A percentile compares a stretch with the other conserved stretches of the same genome.
phyloP scores from a whole-genome alignment of 2,329 filamentous ascomycete species.

The Paecilomyces variotii region DNA sequence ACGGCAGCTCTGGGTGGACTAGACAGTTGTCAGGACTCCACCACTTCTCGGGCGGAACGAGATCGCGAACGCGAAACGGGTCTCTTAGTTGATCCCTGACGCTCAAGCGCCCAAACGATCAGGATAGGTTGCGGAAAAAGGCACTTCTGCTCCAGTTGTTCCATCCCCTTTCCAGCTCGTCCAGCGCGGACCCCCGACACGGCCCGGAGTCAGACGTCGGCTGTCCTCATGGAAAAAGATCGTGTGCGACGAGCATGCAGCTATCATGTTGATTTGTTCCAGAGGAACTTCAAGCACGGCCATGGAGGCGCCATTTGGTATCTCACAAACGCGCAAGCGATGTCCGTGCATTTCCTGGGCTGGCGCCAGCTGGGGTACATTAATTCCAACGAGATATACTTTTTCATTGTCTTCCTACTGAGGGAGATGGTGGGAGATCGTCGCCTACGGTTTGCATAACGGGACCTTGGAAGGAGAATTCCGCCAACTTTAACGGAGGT shows the following conservation, averaged over 20 bases:
- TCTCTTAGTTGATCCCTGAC: conserved; percentile 1
- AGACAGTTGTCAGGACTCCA: conserved; percentile 19
- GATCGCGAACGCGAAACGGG: conserved; percentile 4
- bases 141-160: neutral
- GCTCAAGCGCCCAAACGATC: neutral
- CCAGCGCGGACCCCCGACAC: neutral
- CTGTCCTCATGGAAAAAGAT: neutral
- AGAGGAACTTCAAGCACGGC: neutral
- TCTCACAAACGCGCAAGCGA: neutral
- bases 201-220: neutral
- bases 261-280: neutral
- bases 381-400: neutral
- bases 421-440: neutral
- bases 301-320: neutral
- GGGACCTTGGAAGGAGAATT: neutral
- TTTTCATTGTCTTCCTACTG: neutral
- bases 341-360: neutral
- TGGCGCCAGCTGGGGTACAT: neutral
- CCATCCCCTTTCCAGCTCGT: neutral
- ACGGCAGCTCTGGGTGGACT: conserved; percentile 10
- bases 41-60: conserved; percentile 9
- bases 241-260: neutral
- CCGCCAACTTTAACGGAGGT: neutral
- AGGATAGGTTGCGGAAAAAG: neutral
- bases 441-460: neutral